Percentiles rank a stretch among this genome's conserved stretches.
Evolutionary conservation across 2,329 filamentous ascomycete species (phyloP).

Genomic region (Eutypa lata): DNA sequence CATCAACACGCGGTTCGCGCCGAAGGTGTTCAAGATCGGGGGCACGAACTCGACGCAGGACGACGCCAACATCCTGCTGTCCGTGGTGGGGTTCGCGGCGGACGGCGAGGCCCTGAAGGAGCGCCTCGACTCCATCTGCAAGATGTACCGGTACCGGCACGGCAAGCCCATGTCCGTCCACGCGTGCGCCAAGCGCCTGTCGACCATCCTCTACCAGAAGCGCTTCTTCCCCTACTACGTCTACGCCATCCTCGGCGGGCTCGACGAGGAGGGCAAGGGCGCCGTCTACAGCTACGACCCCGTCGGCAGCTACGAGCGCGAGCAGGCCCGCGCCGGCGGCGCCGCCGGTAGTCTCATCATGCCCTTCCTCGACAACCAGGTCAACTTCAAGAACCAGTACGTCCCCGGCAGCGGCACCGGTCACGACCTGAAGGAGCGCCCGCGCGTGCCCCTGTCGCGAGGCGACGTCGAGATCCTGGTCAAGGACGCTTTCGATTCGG

Average conservation of each 20-base stretch:
- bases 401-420: conserved; percentile 81
- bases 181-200: conserved; percentile 90
- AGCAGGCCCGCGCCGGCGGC: conserved; percentile 91
- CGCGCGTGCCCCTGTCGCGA: conserved; percentile 66
- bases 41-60: conserved; percentile 83
- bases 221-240: conserved; percentile 99
- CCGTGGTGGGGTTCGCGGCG: conserved; percentile 92
- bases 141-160: conserved; percentile 98
- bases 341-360: conserved; percentile 94
- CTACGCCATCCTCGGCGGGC: conserved; percentile 85
- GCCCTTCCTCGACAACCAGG: conserved; percentile 98
- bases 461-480: conserved; percentile 81
- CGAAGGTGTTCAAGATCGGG: conserved; percentile 97
- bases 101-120: conserved; percentile 93
- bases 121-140: conserved; percentile 89
- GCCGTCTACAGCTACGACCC: conserved; percentile 97
- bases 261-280: conserved; percentile 92
- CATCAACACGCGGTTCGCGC: conserved; percentile 95
- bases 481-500: conserved; percentile 96
- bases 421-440: conserved; percentile 72
- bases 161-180: conserved; percentile 93
- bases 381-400: conserved; percentile 99
- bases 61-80: conserved; percentile 82
- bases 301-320: conserved; percentile 94
- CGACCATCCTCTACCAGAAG: conserved; percentile 94